Evolutionary conservation across 2,329 filamentous ascomycete species (phyloP).

Genomic region (Fusarium verticillioides): DNA sequence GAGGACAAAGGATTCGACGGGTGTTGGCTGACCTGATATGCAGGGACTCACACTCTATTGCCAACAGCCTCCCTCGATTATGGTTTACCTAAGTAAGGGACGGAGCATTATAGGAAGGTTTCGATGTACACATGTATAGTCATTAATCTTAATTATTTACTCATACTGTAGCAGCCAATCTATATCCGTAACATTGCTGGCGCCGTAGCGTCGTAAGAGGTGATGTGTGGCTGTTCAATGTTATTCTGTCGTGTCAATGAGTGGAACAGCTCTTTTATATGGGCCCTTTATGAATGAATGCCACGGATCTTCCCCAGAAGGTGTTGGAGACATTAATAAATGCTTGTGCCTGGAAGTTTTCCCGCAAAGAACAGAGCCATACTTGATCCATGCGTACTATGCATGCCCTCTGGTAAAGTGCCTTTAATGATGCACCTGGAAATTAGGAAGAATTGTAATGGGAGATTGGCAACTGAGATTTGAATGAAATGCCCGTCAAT

Average conservation of each 20-base stretch:
- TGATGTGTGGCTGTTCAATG: conserved; percentile 17
- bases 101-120: background rate
- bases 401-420: conserved; percentile 40
- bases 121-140: background rate
- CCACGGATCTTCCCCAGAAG: conserved; percentile 12
- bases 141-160: background rate
- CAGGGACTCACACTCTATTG: conserved; percentile 11
- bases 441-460: conserved; percentile 33
- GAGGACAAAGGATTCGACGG: conserved; percentile 2
- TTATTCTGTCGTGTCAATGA: background rate
- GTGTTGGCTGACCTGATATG: conserved; percentile 6
- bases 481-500: background rate
- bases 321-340: background rate
- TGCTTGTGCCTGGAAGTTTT: conserved; percentile 11
- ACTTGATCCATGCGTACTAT: conserved; percentile 41
- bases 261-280: conserved; percentile 25
- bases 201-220: conserved; percentile 24
- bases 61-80: background rate
- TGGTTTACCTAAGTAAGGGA: background rate
- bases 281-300: conserved; percentile 4
- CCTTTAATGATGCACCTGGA: conserved; percentile 30
- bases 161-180: conserved; percentile 35
- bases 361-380: conserved; percentile 22
- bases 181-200: conserved; percentile 28
- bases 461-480: background rate